phyloP scores from a whole-genome alignment of 192 early-diverging fungal species.

The Gonapodya sp. region DNA sequence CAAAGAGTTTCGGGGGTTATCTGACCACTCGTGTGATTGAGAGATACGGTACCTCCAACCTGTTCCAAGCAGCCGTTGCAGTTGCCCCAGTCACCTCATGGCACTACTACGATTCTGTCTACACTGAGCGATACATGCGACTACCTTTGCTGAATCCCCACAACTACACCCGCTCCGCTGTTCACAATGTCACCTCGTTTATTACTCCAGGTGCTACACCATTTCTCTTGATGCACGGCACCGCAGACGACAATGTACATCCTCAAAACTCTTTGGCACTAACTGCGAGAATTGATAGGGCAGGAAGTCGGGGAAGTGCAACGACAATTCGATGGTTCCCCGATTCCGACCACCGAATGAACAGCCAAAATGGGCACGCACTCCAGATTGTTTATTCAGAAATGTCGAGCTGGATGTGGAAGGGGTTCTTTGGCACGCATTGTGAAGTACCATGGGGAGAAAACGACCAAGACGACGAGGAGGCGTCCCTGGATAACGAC shows the following conservation, averaged over 20 bases:
- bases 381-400: background rate
- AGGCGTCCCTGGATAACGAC: too few relatives aligned
- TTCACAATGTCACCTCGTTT: background rate
- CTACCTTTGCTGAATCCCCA: background rate
- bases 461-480: background rate
- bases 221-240: slow-evolving; percentile 2
- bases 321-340: background rate
- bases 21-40: background rate
- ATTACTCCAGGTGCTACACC: background rate
- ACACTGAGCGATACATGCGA: slow-evolving; percentile 6
- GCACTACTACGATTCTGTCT: background rate
- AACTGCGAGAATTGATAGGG: background rate
- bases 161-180: background rate
- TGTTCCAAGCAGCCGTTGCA: background rate
- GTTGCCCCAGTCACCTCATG: slow-evolving; percentile 1
- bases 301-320: background rate
- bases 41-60: background rate
- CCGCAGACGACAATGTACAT: slow-evolving; percentile 11
- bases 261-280: background rate
- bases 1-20: slow-evolving; percentile 11
- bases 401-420: background rate
- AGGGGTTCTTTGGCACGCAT: background rate
- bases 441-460: background rate
- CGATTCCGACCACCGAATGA: slow-evolving; percentile 9
- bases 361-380: background rate